Evolutionary conservation across 2,329 filamentous ascomycete genomes (phyloP), one percentile per base, ranked within the genome.

Genomic region (Neoscytalidium dimidiatum): DNA sequence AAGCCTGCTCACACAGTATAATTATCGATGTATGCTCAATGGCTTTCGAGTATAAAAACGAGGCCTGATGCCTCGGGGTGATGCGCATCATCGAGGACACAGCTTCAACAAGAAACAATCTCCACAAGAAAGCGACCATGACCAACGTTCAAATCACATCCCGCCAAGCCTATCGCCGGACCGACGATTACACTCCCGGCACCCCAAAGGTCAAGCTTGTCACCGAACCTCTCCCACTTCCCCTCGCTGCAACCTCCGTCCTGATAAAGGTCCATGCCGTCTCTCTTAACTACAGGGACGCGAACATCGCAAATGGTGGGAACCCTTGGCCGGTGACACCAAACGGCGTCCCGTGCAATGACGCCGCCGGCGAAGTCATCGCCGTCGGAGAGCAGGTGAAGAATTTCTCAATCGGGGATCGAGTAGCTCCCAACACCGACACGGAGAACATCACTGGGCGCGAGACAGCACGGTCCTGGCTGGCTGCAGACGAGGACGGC

Each of bases 161-260:
- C 28, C 66, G 66, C 19, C 41, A 51, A 4, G 62, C 52, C 19
- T 68, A 63, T 52, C 66, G 62, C 23, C 49, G 48, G 19, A 51
- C 48, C 23, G 48, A 51, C 48, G 48, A 51, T 43, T 29, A 51
- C 26, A 68, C 56, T 1, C 66, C 56, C 4, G 56, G 56, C 13
- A 26, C 66, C 3, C 62, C 62, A 1, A 66, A 63, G 26, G 51
- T 66, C 1, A 63, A 56, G 26, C 33, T 68, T 26, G 19, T 56
- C 14, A 64, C 46, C 19, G 62, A 66, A 64, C 19, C 33, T 21
- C 51, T 68, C 13, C 61, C 62, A 0, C n/a, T 29, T 1, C 33
- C 62, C 2, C 64, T 68, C 1, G 41, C 58, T 13, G n/a, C 62
- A 31, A 66, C 66, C 9, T 62, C 62, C 13, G 28, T 88, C 23